These are phyloP conservation scores for Chaetomiaceae sp. DNA, from an alignment of 2,329 filamentous ascomycete species.

Conservation along the genomic window DNA sequence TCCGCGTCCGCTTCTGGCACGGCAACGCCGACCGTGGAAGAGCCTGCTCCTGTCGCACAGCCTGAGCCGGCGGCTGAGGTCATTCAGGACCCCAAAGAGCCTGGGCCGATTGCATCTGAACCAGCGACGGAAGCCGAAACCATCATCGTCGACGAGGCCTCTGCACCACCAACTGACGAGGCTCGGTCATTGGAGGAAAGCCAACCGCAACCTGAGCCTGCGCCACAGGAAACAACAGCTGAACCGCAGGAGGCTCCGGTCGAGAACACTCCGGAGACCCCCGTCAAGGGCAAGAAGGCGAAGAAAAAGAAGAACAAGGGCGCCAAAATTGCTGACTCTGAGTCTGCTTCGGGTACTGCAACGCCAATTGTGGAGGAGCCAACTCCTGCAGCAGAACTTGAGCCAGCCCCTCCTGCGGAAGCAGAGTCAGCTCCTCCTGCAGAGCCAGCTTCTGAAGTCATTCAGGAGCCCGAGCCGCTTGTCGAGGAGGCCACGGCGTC, in stretches of 20 bases:
- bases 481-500: neutral
- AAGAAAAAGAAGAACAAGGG: conserved; percentile 32
- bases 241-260: neutral
- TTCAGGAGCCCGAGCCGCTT: neutral
- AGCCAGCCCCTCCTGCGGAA: too few species aligned
- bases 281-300: conserved; percentile 27
- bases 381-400: neutral
- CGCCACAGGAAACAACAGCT: neutral
- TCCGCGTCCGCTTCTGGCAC: conserved; percentile 3
- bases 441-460: neutral
- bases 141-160: neutral
- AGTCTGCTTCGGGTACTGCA: conserved; percentile 2
- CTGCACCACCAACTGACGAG: neutral
- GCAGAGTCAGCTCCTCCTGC: too few species aligned
- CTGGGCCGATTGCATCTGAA: neutral
- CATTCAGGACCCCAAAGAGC: neutral
- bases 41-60: neutral
- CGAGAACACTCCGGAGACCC: conserved; percentile 20
- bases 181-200: too few species aligned
- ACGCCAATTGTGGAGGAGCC: neutral
- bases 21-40: neutral
- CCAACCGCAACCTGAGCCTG: neutral
- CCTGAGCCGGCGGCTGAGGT: neutral
- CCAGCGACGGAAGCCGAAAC: neutral
- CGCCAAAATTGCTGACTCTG: neutral